Evolutionary conservation across 306 rosid species (phyloP), one percentile per base, ranked within the genome.

Genomic region (Astragalus glycyphyllos): DNA sequence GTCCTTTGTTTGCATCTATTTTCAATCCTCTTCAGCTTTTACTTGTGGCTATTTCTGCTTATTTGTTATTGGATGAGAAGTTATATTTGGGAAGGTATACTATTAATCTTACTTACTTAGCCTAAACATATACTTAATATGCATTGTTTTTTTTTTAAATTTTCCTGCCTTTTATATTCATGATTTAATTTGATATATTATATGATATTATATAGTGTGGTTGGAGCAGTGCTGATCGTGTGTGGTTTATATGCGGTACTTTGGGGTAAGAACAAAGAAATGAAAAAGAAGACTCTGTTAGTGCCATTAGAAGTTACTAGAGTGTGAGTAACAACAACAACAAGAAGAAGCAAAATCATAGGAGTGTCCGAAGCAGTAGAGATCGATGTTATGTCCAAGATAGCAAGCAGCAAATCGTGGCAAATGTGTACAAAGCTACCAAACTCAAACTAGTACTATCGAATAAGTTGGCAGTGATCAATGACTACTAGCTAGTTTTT

Each of bases 221-320:
- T 74, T 44, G 77, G 81, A 64, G 56, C 79, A 6, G 20, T 60
- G 68, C 0, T 72, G 45, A 84, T 84, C 4, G 73, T 81, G 56
- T 42, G 70, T 47, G 88, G 88, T n/a, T 6, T 84, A 23, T 84
- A 81, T 73, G 5, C 23, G 6, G 77, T 80, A 66, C 42, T 84
- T 3, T 77, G 88, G 88, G 81, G 88, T 7, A 74, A 81, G 12
- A 61, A 35, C 35, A 23, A 26, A 26, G 88, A 84, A 45, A 29
- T 69, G 29, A 69, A 60, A 64, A 59, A 50, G 34, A 73, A 46
- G 45, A 14, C 1, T 60, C 47, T 42, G 11, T 31, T 31, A 20
- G 40, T 13, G 11, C 62, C 74, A 16, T 45, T 35, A 7, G 61
- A n/a, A 62, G 44, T 7, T 34, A 51, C 37, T 1, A 58, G 50